A percentile compares a stretch with the other conserved stretches of the same genome.
Evolutionary conservation across 441 rosid species (phyloP).

Genomic region (Mallotus japonicus): DNA sequence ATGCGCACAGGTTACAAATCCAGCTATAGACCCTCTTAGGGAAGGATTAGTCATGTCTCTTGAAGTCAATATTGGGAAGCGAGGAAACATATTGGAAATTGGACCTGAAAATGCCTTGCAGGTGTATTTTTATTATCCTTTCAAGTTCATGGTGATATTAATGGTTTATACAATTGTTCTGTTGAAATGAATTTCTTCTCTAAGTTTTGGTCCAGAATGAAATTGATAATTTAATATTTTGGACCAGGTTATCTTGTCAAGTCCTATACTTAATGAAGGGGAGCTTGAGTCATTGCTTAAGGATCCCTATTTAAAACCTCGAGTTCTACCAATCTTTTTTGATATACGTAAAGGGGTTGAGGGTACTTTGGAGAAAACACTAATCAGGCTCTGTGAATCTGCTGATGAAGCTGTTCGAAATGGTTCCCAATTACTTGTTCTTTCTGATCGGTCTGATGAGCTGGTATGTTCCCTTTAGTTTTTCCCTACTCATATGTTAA

Average conservation of each 20-base stretch:
- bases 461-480: constrained; percentile 44
- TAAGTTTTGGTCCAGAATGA: constrained; percentile 21
- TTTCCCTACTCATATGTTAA: background rate
- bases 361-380: constrained; percentile 76
- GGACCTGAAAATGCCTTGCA: constrained; percentile 97
- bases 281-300: constrained; percentile 78
- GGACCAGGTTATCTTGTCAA: constrained; percentile 71
- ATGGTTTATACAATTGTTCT: constrained; percentile 15
- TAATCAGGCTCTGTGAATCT: constrained; percentile 78
- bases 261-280: constrained; percentile 92
- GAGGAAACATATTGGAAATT: constrained; percentile 87
- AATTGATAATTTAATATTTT: constrained; percentile 19
- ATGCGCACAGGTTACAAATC: constrained; percentile 83
- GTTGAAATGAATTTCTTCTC: constrained; percentile 14
- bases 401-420: constrained; percentile 98
- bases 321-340: constrained; percentile 69
- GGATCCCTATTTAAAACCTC: constrained; percentile 68
- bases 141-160: constrained; percentile 7
- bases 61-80: constrained; percentile 91
- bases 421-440: constrained; percentile 94
- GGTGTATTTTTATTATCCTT: constrained; percentile 44
- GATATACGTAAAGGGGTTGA: constrained; percentile 93
- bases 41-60: constrained; percentile 99
- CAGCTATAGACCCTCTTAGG: constrained; percentile 97
- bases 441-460: constrained; percentile 79